These are phyloP conservation scores for Hypomyces perniciosus DNA, from an alignment of 2,329 filamentous ascomycete genomes.

Conservation along the genomic window DNA sequence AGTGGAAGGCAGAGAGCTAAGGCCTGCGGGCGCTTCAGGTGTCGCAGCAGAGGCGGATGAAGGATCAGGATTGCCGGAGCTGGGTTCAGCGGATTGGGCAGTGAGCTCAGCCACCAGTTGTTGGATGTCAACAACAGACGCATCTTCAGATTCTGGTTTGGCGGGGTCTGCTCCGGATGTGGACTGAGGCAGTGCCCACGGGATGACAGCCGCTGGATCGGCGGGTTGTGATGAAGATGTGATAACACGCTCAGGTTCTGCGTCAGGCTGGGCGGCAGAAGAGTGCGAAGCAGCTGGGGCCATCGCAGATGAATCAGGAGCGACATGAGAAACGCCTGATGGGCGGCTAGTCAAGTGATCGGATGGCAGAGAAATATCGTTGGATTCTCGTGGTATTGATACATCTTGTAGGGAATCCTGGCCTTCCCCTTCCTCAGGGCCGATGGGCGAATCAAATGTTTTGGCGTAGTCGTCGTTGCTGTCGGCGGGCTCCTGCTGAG, in stretches of 20 bases:
- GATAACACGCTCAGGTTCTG: constrained; percentile 20
- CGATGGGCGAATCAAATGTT: constrained; percentile 44
- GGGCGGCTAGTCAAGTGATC: constrained; percentile 31
- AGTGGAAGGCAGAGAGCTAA: constrained; percentile 27
- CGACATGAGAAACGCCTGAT: constrained; percentile 25
- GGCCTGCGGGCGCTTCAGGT: constrained; percentile 21
- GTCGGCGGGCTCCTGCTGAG: constrained; percentile 24
- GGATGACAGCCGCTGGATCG: constrained; percentile 18
- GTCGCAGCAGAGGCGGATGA: constrained; percentile 20
- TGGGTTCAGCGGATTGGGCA: constrained; percentile 26
- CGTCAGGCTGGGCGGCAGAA: constrained; percentile 24
- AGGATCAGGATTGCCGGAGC: constrained; percentile 23
- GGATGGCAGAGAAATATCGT: constrained; percentile 35
- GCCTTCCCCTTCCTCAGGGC: constrained; percentile 29
- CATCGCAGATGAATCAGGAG: constrained; percentile 27
- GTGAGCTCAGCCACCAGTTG: constrained; percentile 38
- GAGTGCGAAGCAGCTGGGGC: constrained; percentile 21
- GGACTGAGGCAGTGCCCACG: constrained; percentile 20
- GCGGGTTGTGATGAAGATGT: constrained; percentile 18
- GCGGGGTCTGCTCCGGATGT: constrained; percentile 24
- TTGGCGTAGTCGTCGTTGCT: constrained; percentile 46
- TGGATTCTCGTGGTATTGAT: constrained; percentile 39
- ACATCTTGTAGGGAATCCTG: constrained; percentile 33
- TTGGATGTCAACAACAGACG: constrained; percentile 31
- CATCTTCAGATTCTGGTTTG: constrained; percentile 24